Base-by-base conservation (phyloP, 2,329 filamentous ascomycete genomes). In the Penicillium sp. region DNA sequence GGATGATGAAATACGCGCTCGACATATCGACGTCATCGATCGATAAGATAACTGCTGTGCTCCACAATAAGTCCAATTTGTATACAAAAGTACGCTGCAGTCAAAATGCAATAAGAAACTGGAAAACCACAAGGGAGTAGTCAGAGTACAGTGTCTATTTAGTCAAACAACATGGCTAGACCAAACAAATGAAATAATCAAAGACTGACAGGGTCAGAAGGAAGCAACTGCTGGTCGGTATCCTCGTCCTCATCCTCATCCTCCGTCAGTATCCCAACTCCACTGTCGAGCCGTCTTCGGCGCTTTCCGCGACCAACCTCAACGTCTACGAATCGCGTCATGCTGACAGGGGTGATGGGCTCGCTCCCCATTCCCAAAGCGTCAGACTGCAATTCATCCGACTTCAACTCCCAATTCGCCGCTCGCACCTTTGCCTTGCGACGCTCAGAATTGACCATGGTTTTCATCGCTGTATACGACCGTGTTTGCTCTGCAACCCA, bases 311-410 rank as follows among this genome's bases (percentile, higher is more conserved):
- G 71, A 5, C 74, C 76, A 58, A 76, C 65, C 61, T 78, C 76
- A n/a, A 79, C 72, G 65, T 82, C 77, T 26, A 76, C 75, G 65
- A 79, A 82, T 17, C 79, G 72, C 5, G 74, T 75, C 61, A 74
- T 73, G 58, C 74, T 78, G 31, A 77, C 72, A 2, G 80, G 80
- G 1, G 81, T 82, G 41, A 82, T 76, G 3, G 81, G 78, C 29
- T 77, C 76, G 55, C 74, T 79, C 30, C 70, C 75, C 56, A 68
- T 66, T 52, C 69, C 64, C 15, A 61, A 68, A 19, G 65, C 61
- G 49, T 74, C 71, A 17, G 70, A 74, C 57, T 75, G 74, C 52
- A 76, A 67, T 48, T 76, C 74, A 29, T 78, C 75, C 11, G 76
- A 76, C 58, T 72, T 73, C 15, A 79, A 59, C 48, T 78, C 70